Conservation (phyloP, 1,139 yeast species). For the Suhomyces anneliseae region DNA sequence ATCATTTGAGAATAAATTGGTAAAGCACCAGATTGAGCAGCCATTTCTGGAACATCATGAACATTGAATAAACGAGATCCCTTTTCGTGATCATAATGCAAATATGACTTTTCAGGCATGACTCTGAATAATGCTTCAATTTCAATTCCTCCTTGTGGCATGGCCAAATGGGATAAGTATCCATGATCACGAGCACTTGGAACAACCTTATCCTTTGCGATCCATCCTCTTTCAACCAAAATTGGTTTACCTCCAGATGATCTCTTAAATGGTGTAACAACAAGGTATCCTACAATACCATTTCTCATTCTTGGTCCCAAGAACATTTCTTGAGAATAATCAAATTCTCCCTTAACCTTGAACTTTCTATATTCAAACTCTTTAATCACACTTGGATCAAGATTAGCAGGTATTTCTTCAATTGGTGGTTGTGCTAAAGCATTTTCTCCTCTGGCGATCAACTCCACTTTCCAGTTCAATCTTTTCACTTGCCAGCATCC, state of each 20-base stretch:
- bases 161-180: constrained; percentile 59
- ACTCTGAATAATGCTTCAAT: constrained; percentile 71
- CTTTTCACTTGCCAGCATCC: constrained; percentile 95
- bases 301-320: constrained; percentile 86
- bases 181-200: constrained; percentile 56
- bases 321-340: constrained; percentile 84
- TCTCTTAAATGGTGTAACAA: constrained; percentile 81
- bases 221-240: constrained; percentile 92
- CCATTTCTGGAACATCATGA: constrained; percentile 82
- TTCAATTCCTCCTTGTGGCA: constrained; percentile 74
- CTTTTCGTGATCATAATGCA: constrained; percentile 75
- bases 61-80: constrained; percentile 64
- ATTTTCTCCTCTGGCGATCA: constrained; percentile 82
- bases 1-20: constrained; percentile 81
- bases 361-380: constrained; percentile 85
- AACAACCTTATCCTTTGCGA: constrained; percentile 66
- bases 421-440: constrained; percentile 72
- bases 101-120: constrained; percentile 66
- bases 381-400: constrained; percentile 54
- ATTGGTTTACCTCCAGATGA: constrained; percentile 70
- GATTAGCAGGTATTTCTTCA: constrained; percentile 58
- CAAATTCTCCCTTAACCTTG: constrained; percentile 69
- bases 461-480: constrained; percentile 82
- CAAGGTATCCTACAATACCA: constrained; percentile 74
- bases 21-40: constrained; percentile 60